A percentile compares a stretch with the other conserved stretches of the same genome.
phyloP scores from a whole-genome alignment of 257 asterid genomes.

The Nicotiana undulata region DNA sequence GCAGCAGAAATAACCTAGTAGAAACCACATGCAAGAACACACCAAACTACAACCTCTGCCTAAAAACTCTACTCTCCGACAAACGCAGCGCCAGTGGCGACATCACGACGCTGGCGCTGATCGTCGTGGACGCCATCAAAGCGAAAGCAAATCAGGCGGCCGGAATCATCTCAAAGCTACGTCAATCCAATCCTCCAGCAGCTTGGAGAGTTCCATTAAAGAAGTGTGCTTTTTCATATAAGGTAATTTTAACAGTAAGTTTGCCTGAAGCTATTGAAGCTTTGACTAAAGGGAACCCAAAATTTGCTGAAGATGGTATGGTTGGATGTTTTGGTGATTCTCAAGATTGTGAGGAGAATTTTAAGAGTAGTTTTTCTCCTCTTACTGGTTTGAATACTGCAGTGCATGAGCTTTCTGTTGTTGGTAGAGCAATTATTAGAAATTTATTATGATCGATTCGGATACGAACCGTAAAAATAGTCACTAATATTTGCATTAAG shows the following conservation, averaged over 20 bases:
- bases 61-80: constrained; percentile 24
- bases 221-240: not conserved
- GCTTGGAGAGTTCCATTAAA: not conserved
- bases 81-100: constrained; percentile 23
- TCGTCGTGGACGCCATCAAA: constrained; percentile 14
- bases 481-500: too few species aligned
- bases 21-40: constrained; percentile 43
- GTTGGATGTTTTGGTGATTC: constrained; percentile 13
- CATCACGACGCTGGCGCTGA: constrained; percentile 10
- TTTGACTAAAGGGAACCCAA: constrained; percentile 22
- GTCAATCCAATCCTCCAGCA: not conserved
- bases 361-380: constrained; percentile 9
- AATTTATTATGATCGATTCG: constrained; percentile 18
- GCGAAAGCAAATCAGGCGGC: not conserved
- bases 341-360: constrained; percentile 16
- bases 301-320: constrained; percentile 22
- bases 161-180: not conserved
- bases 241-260: constrained; percentile 1
- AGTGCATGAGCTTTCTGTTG: constrained; percentile 36
- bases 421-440: constrained; percentile 30
- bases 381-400: constrained; percentile 6
- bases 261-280: constrained; percentile 19
- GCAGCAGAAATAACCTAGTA: constrained; percentile 11
- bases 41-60: constrained; percentile 51
- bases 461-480: too few species aligned